Base-by-base conservation (phyloP, 106 monocot species). In the Phalaenopsis equestris region DNA sequence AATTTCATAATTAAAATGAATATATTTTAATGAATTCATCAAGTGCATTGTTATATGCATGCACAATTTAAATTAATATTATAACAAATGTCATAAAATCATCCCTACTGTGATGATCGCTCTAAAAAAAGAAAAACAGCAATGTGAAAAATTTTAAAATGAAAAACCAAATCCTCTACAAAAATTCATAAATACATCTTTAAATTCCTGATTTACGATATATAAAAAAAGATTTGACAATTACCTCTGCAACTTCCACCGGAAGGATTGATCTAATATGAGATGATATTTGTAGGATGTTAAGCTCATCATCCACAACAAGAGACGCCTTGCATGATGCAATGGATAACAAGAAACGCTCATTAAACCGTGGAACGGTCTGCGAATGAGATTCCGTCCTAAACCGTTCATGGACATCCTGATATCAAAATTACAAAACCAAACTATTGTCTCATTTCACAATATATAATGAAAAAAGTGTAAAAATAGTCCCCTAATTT, bases 371-470 rank as follows among this genome's bases (percentile, higher is more conserved):
- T 68, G 91, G 86, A 75, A 86, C 84, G 55, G 91, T 45, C 61
- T 88, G 86, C 56, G 88, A 82, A 86, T 99, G 95, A 80, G 94
- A 93, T 75, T 99, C 99, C 80, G 99, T 99, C 47, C 99, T 86
- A 78, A 99, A 99, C 73, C 99, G 95, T 75, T 95, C 89, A 81
- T 99, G 99, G 21, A 99, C 95, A 86, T 99, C 99, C 99, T 99
- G 90, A 79, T 79, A 80, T 14, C 37, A 75, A 30, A 30, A 65
- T 24, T 67, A 23, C 56, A 80, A n/a, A 80, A 55, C 23, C n/a
- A 57, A 81, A 72, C 58, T 15, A 77, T 15, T 52, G 16, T 6
- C 39, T n/a, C n/a, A n/a, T 61, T 6, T 61, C 15, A 74, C 17
- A 18, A 42, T 4, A 74, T 6, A 74, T 6, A 42, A 18, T 19